Conservation (phyloP, 2,329 filamentous ascomycete species). For the Botryotinia narcissicola region DNA sequence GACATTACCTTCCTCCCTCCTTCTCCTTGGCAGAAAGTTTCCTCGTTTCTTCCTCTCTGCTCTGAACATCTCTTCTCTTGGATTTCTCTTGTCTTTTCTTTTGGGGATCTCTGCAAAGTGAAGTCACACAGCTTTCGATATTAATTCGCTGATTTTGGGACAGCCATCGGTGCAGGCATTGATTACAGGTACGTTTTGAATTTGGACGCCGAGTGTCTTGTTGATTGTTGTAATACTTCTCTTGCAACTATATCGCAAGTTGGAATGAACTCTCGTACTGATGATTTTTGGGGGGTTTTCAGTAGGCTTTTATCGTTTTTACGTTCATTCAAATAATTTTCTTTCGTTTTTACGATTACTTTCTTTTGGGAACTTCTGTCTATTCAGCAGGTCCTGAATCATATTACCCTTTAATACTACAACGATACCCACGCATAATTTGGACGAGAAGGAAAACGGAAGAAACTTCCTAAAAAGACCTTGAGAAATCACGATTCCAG, state of each 20-base stretch:
- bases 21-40: slow-evolving; percentile 21
- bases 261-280: not conserved
- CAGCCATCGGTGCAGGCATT: slow-evolving; percentile 40
- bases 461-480: slow-evolving; percentile 18
- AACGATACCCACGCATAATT: slow-evolving; percentile 27
- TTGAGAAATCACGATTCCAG: slow-evolving; percentile 31
- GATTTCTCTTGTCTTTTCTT: not conserved
- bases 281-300: not conserved
- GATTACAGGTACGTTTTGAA: slow-evolving; percentile 34
- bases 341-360: slow-evolving; percentile 11
- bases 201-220: slow-evolving; percentile 20
- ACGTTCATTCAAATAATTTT: slow-evolving; percentile 15
- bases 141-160: slow-evolving; percentile 30
- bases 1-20: slow-evolving; percentile 5
- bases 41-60: slow-evolving; percentile 21
- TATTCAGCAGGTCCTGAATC: slow-evolving; percentile 41
- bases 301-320: slow-evolving; percentile 12
- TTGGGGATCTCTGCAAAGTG: not conserved
- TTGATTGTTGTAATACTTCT: slow-evolving; percentile 24
- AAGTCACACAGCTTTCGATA: slow-evolving; percentile 27
- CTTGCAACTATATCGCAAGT: not conserved
- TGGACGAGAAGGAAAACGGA: slow-evolving; percentile 21
- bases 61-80: not conserved
- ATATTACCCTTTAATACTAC: slow-evolving; percentile 32
- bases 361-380: slow-evolving; percentile 34